Evolutionary conservation across 805 yeast species (phyloP), one percentile per base, ranked within the genome.

Genomic region (Ogataea populi-albae): DNA sequence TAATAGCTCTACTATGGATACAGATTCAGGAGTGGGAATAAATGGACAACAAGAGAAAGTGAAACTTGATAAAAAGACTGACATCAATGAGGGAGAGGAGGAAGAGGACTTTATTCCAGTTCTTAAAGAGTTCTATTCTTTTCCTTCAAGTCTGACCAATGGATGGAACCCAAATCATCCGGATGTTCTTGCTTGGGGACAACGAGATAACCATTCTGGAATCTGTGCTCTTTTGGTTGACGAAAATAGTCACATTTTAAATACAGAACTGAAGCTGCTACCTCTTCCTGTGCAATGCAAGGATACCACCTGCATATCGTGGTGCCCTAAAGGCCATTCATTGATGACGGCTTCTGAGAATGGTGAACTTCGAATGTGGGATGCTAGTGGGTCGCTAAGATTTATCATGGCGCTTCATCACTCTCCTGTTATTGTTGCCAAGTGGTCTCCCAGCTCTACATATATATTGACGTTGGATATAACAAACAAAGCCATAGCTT

Each of bases 331-430:
- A 35, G 95, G 95, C 0, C 64, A 72, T 26, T 47, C 68, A 10
- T 57, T 87, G 3, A 67, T 82, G 10, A 81, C 89, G 0, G 83
- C 80, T 3, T 69, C 79, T 2, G 75, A 71, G 36, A 71, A 71
- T 50, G 96, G 96, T 10, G 91, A 83, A 48, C 50, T 88, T 6
- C 63, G 91, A 37, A 65, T 85, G n/a, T 88, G 95, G 95, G 72
- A 79, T 8, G 66, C 74, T 0, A 81, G 77, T 30, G 95, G 95
- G 0, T 69, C 72, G 20, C 63, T 86, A 24, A 66, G 74, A 40
- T 80, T 77, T 33, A 71, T 74, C 1, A 58, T 79, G 47, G 65
- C 69, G 17, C 54, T 71, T 23, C 85, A 79, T 46, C 65, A 67
- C 28, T 57, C 74, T 2, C 75, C 89, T 0, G 68, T 87, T 1